Base-by-base conservation (phyloP, 1,284 basidiomycete genomes). In the Tilletia walkeri region DNA sequence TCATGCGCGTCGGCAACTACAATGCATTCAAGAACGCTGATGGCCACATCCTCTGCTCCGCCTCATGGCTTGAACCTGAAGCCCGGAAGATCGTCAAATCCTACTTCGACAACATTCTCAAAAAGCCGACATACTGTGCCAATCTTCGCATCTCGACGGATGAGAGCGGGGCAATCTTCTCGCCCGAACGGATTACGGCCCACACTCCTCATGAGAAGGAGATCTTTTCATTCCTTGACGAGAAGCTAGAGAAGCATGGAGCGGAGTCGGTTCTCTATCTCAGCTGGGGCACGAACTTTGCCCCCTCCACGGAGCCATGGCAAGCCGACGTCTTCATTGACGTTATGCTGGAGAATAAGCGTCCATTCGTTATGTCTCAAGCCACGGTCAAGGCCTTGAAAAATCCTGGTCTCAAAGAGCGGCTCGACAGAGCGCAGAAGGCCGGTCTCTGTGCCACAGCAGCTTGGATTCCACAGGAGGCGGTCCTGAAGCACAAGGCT, bases 271-370 rank as follows among this genome's bases (percentile, higher is more conserved):
- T 56, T 24, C 20, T 56, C 24, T 56, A 56, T 24, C 54, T 56
- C 20, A 30, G 24, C 16, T 56, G 20, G 10, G 54, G 54, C 54
- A 24, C 20, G 24, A 14, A 30, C 12, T 24, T 56, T n/a, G 54
- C 20, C 20, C 54, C 54, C 3, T 56, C 34, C 20, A 56, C 20
- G 34, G 34, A 56, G 6, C 54, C 54, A 5, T 56, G 54, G 54
- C 54, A 56, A 14, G 10, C 34, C 24, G 54, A 56, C 24, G 54
- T 56, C 54, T 56, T 56, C 54, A 56, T 56, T 24, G 54, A 56
- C 54, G 34, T 34, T 10, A 20, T 56, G 10, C 12, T 56, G 20
- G 54, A 56, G 54, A 20, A 56, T 24, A 56, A 56, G 54, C 54
- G 54, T 5, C 54, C 10, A n/a, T 56, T 56, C 20, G 54, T 56